phyloP scores from a whole-genome alignment of 352 stramenopile genomes.

The Achlya hypogyna region DNA sequence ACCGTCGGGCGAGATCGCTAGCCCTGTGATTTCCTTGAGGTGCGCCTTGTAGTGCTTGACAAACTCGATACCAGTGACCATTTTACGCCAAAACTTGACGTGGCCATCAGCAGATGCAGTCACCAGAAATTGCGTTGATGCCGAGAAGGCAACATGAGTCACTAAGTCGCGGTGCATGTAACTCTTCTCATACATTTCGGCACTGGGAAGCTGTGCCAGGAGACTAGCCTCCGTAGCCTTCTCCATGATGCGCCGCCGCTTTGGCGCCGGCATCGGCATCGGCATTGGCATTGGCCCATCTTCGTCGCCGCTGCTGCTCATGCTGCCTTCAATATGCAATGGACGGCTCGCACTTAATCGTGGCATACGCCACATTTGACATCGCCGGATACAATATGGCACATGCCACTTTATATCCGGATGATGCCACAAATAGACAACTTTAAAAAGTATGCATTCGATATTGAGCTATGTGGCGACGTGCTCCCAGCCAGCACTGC shows the following conservation, averaged over 20 bases:
- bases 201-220: conserved; percentile 73
- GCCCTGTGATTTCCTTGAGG: conserved; percentile 69
- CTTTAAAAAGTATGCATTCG: neutral
- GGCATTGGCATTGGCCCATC: conserved; percentile 52
- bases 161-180: conserved; percentile 97
- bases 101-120: conserved; percentile 94
- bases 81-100: conserved; percentile 99
- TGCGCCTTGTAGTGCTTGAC: conserved; percentile 99
- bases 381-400: neutral
- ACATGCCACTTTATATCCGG: neutral
- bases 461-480: neutral
- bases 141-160: conserved; percentile 85
- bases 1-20: conserved; percentile 82
- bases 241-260: conserved; percentile 35
- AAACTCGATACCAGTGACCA: conserved; percentile 94
- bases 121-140: conserved; percentile 93
- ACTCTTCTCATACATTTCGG: conserved; percentile 91
- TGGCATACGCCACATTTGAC: neutral
- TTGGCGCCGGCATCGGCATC: conserved; percentile 32
- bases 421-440: neutral
- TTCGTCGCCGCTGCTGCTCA: conserved; percentile 20
- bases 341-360: neutral
- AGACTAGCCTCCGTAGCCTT: conserved; percentile 49
- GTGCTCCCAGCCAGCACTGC: conserved; percentile 7
- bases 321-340: neutral